phyloP scores from a whole-genome alignment of 257 asterid genomes.

The Lycium ferocissimum region DNA sequence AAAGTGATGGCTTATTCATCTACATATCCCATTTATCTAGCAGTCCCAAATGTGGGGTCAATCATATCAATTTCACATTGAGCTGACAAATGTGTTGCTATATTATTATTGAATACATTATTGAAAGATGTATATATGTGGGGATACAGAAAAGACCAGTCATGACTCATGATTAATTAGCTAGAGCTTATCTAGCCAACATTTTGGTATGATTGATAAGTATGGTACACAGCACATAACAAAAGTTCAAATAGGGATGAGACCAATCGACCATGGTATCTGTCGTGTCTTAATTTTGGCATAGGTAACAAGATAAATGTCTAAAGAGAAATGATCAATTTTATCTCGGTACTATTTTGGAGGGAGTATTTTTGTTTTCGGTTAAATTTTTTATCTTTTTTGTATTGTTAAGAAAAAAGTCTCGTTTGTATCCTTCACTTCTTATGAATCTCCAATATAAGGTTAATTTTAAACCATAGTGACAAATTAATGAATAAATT shows the following conservation, averaged over 20 bases:
- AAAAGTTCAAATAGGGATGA: neutral
- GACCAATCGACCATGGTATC: neutral
- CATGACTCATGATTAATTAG: conserved; percentile 1
- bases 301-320: too few relatives aligned
- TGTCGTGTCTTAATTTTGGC: neutral
- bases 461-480: too few relatives aligned
- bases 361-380: too few relatives aligned
- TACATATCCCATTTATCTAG: neutral
- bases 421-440: too few relatives aligned
- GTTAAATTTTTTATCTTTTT: too few relatives aligned
- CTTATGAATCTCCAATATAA: too few relatives aligned
- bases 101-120: neutral
- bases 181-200: neutral
- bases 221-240: neutral
- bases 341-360: too few relatives aligned
- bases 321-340: too few relatives aligned
- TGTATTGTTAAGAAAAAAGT: too few relatives aligned
- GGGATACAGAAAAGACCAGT: conserved; percentile 10
- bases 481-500: too few relatives aligned
- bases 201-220: conserved; percentile 6
- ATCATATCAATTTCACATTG: neutral
- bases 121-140: neutral
- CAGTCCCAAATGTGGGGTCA: neutral
- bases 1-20: neutral
- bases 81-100: neutral